Base-by-base conservation (phyloP, 2,329 filamentous ascomycete genomes). In the Thelonectria olida region DNA sequence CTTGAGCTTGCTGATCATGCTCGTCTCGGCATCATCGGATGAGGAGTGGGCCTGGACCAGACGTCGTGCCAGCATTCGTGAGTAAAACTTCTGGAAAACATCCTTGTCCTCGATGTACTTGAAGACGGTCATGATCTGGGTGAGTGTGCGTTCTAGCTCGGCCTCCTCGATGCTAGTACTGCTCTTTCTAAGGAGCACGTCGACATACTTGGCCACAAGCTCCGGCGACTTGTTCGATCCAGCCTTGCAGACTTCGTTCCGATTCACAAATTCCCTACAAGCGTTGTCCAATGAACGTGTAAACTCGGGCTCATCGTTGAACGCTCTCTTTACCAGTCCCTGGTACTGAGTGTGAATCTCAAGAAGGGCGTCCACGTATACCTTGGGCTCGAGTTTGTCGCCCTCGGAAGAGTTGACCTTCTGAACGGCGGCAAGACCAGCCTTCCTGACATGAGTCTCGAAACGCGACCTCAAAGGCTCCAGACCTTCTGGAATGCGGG, bases 91-190 rank as follows among this genome's bases (percentile, higher is more conserved):
- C 78, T 98, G 96, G 85, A 99, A 99, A 5, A 99, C 96, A 74
- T 99, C 96, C 84, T 99, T 99, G 80, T 99, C 96, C 76, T 99
- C 96, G 66, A 99, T 98, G 79, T 99, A 99, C 82, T 98, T 98
- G 87, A 99, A 99, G 56, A 99, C 93, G 2, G 95, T 97, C 96
- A 99, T 99, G 72, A 99, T 96, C 76, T 97, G 92, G 19, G 88
- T 89, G 27, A 98, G 82, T 28, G 93, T 91, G 67, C 91, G 90
- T 80, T 99, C 96, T 71, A 98, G 85, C 73, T 99, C 95, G 28
- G 92, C 91, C 74, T 99, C 96, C 74, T 98, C 96, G 13, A 93
- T 92, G 70, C 93, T 93, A 70, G 94, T 96, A 27, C 91, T 92
- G 68, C 92, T 95, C 84, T 97, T 97, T 78, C 96, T 95, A 52